Evolutionary conservation across 805 yeast genomes (phyloP), one percentile per base, ranked within the genome.

Genomic region (Metschnikowia kofuensis): DNA sequence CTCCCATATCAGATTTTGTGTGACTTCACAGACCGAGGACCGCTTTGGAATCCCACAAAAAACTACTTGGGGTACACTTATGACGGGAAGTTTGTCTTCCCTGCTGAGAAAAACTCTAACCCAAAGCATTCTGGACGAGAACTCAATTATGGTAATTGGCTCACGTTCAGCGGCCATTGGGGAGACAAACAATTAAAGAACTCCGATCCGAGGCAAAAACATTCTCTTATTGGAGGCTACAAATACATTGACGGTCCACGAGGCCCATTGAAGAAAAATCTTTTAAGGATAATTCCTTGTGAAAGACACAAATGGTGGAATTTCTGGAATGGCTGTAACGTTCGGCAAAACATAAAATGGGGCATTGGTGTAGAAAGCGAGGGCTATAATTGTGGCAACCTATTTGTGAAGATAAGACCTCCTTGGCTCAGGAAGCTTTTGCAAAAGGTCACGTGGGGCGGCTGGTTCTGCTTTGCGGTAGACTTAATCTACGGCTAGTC

Each of bases 11-110:
- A 88, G 45, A 91, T 95, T 48, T 71, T 92, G 45, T 82, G 89
- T 45, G 99, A 92, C 70, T 92, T 89, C 68, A 89, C 99, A 0
- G 99, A 92, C 65, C 75, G 96, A 39, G 99, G 99, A 0, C 87
- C 95, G 2, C 72, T 92, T 59, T 92, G 99, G 99, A 95, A 92
- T 64, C 97, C 98, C 0, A 71, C 89, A 0, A 69, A 79, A 62
- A 92, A 94, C 62, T 88, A 78, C 60, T 69, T 89, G 51, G 95
- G 89, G 0, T 92, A 92, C 66, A 84, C 89, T 0, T 86, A 76
- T 64, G 88, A 88, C 58, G 94, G 91, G 1, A 61, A 53, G 0
- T 59, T 57, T 6, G 72, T 83, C 5, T 61, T 67, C n/a, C 76
- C 80, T 1, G 76, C 74, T 1, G 65, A 59, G 21, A 55, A 53